These are phyloP conservation scores for Quillaja saponaria DNA, from an alignment of 306 rosid genomes.

Conservation along the genomic window DNA sequence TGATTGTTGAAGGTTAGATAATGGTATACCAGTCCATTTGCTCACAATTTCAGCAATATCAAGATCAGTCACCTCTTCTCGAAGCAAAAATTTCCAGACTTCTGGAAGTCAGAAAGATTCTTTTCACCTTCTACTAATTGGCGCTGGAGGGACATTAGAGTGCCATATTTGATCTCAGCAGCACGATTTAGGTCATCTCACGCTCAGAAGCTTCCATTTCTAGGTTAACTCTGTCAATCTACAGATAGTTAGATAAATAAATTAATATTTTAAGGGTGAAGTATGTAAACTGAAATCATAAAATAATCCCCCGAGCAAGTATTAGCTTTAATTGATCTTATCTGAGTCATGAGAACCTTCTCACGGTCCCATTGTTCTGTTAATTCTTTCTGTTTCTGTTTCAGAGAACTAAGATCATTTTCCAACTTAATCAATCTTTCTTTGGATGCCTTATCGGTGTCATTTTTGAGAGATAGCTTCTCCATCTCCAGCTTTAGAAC, in stretches of 20 bases:
- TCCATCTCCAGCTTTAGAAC: constrained; percentile 96
- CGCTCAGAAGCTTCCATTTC: constrained; percentile 98
- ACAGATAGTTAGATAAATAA: constrained; percentile 25
- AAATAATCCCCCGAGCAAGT: background rate
- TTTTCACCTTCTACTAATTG: constrained; percentile 81
- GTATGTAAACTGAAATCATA: background rate
- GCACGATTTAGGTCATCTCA: constrained; percentile 88
- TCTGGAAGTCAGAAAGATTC: constrained; percentile 63
- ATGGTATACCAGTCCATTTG: constrained; percentile 91
- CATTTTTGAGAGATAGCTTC: constrained; percentile 83
- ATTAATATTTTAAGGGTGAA: background rate
- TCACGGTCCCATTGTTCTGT: constrained; percentile 84
- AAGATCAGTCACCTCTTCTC: constrained; percentile 91
- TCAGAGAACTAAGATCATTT: constrained; percentile 68
- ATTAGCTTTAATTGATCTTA: constrained; percentile 86
- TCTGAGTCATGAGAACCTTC: constrained; percentile 71
- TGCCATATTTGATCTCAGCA: constrained; percentile 96
- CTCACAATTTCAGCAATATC: constrained; percentile 90
- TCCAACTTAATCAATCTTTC: constrained; percentile 88
- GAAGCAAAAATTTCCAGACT: constrained; percentile 71
- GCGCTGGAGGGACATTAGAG: constrained; percentile 72
- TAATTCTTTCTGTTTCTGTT: constrained; percentile 79
- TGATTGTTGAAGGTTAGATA: constrained; percentile 87
- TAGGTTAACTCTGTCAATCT: constrained; percentile 95
- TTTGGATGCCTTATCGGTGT: constrained; percentile 88